Evolutionary conservation across 371 early-diverging fungal species (phyloP), one percentile per base, ranked within the genome.

Genomic region (Mortierella sp.): DNA sequence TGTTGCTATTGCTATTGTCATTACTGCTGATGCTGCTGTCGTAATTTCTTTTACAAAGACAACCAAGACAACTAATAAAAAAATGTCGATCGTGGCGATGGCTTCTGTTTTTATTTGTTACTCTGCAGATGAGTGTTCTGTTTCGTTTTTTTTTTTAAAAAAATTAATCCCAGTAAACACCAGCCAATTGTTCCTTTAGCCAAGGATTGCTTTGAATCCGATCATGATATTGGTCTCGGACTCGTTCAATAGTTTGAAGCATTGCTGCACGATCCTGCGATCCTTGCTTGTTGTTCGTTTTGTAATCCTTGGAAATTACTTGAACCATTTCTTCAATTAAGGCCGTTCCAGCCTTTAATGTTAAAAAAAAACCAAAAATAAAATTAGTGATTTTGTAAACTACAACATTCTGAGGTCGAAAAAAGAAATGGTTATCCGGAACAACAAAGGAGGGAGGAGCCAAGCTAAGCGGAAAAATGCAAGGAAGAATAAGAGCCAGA

Each of bases 271-370:
- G 78, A 43, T 45, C 33, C 1, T 43, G 21, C 16, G 7, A 22
- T 10, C 1, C 22, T 10, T 32, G 24, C n/a, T 43, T 43, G 16
- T 50, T 61, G 43, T 50, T 19, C 5, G 11, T 36, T n/a, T 45
- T 13, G 11, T 61, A 58, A 40, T 63, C 72, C 59, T 61, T 59
- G 4, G 71, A 57, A 47, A 80, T 67, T 0, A 70, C 69, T n/a
- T 74, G 74, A 24, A 80, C 71, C 74, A 80, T 80, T 32, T 74
- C 67, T 50, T 80, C 80, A 3, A 70, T 74, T 58, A 80, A 32
- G 7, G 67, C 60, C 47, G 68, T 65, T 2, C 80, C 80, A 55
- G 67, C 65, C 80, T 79, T 70, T 7, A 15, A 45, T 13, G 45
- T 45, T 28, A 55, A 15, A 55, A 15, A 55, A 55, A 55, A 55